A percentile compares a stretch with the other conserved stretches of the same genome.
Conservation (phyloP, 2,329 filamentous ascomycete species). For the Aspergillus arachidicola region DNA sequence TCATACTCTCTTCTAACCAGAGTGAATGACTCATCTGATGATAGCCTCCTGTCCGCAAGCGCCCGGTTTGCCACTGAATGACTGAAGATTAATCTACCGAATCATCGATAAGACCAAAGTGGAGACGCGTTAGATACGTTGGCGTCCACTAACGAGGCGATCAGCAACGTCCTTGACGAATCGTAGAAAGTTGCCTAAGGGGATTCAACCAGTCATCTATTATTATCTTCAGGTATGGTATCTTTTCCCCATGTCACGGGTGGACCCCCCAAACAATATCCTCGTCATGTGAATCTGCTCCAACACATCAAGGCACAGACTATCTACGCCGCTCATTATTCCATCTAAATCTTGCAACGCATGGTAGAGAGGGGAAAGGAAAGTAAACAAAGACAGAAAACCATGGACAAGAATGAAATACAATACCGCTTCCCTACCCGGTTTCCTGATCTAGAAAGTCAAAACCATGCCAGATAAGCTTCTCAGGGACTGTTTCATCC, state of each 20-base stretch:
- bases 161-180: constrained; percentile 6
- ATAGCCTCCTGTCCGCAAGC: not conserved
- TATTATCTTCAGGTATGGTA: not conserved
- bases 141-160: constrained; percentile 9
- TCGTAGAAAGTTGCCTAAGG: constrained; percentile 1
- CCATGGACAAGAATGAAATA: not conserved
- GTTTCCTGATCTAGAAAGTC: not conserved
- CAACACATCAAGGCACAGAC: not conserved
- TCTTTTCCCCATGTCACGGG: too few species aligned
- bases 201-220: not conserved
- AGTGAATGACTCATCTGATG: constrained; percentile 5
- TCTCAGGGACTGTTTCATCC: constrained; percentile 1
- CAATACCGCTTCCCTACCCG: not conserved
- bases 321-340: not conserved
- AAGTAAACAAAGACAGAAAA: not conserved
- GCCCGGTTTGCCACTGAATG: constrained; percentile 5
- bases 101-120: constrained; percentile 7
- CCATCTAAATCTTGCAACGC: not conserved
- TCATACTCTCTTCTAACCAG: not conserved
- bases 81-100: constrained; percentile 3
- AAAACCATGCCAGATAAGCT: not conserved
- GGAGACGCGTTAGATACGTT: constrained; percentile 6
- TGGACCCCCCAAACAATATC: too few species aligned
- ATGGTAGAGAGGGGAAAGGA: not conserved
- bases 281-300: not conserved